Evolutionary conservation across 352 stramenopile genomes (phyloP).

Genomic region (Globisporangium solare): DNA sequence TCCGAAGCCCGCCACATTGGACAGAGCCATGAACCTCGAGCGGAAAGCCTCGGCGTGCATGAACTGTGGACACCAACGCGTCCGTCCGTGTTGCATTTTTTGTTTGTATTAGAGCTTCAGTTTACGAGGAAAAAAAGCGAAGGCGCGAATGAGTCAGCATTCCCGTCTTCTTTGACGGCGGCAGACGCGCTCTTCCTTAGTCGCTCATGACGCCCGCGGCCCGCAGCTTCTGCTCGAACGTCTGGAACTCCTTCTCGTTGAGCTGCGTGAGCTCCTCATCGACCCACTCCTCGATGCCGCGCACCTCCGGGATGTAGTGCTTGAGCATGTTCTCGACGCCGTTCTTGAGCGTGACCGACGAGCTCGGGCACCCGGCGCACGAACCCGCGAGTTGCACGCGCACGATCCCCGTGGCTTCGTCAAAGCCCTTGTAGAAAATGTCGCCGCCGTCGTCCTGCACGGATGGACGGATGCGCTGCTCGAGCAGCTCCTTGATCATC

Average conservation of each 20-base stretch:
- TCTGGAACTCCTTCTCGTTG: slow-evolving; percentile 79
- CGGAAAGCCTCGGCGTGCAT: too few relatives aligned
- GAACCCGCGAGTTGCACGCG: slow-evolving; percentile 90
- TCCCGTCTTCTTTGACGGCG: too few relatives aligned
- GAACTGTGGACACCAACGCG: too few relatives aligned
- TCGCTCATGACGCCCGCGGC: slow-evolving; percentile 77
- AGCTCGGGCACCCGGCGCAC: slow-evolving; percentile 97
- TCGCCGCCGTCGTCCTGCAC: slow-evolving; percentile 99
- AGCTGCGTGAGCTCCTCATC: slow-evolving; percentile 77
- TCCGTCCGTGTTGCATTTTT: too few relatives aligned
- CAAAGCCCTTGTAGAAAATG: slow-evolving; percentile 97
- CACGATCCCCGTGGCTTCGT: slow-evolving; percentile 92
- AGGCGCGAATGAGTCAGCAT: too few relatives aligned
- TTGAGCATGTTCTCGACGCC: slow-evolving; percentile 99
- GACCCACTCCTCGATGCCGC: slow-evolving; percentile 69
- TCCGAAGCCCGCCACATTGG: too few relatives aligned
- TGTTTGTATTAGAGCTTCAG: too few relatives aligned
- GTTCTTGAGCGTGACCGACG: slow-evolving; percentile 98
- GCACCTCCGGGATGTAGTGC: slow-evolving; percentile 99
- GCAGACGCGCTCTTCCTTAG: slow-evolving; percentile 19
- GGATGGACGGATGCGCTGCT: slow-evolving; percentile 96
- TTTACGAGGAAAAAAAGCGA: too few relatives aligned
- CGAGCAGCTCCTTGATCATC: slow-evolving; percentile 99
- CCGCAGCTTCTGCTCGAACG: slow-evolving; percentile 78
- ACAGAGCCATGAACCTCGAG: too few relatives aligned